Base-by-base conservation (phyloP, 1,284 basidiomycete species). In the Papiliotrema fonsecae region DNA sequence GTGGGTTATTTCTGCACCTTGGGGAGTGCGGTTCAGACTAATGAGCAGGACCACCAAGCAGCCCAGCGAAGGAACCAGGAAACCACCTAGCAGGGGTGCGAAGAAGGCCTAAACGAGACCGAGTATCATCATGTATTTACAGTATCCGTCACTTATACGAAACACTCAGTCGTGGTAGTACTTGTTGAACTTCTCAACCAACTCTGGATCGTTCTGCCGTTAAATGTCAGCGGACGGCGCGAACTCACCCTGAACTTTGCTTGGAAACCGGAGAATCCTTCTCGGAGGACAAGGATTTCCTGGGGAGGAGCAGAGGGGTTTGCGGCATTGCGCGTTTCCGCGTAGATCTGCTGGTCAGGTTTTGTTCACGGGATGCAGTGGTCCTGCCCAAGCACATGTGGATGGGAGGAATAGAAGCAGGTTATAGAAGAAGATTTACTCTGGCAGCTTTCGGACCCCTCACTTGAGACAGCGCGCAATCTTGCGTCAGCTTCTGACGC, bases 171-270 rank as follows among this genome's bases (percentile, higher is more conserved):
- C 35, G 37, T 72, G 70, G 47, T 68, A 72, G 43, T 56, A 62
- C 62, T 69, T 70, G 59, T 73, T 72, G 54, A 72, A 74, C 58
- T 74, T 73, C 49, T 74, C 71, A 1, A 74, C 60, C 48, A 74
- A 53, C 32, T 57, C 63, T 6, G 66, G 60, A 47, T 74, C 71
- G 49, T 70, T 54, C 72, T 74, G 55, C 13, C 18, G 22, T 13
- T 31, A 3, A 26, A 22, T 18, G 32, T 37, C 34, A n/a, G 27
- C 18, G 24, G 13, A 27, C 14, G 24, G n/a, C 26, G 22, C 4
- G 2, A 10, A 56, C 70, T 44, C 42, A 75, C 73, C 36, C 70
- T 59, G 55, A 60, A 75, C 37, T 57, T 56, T 24, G 61, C 45
- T 49, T 73, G 72, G 54, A 73, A 75, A 14, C 68, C 69, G 4